A percentile compares a stretch with the other conserved stretches of the same genome.
These are phyloP conservation scores for Aquilaria malaccensis DNA, from an alignment of 345 rosid species.

Conservation along the genomic window DNA sequence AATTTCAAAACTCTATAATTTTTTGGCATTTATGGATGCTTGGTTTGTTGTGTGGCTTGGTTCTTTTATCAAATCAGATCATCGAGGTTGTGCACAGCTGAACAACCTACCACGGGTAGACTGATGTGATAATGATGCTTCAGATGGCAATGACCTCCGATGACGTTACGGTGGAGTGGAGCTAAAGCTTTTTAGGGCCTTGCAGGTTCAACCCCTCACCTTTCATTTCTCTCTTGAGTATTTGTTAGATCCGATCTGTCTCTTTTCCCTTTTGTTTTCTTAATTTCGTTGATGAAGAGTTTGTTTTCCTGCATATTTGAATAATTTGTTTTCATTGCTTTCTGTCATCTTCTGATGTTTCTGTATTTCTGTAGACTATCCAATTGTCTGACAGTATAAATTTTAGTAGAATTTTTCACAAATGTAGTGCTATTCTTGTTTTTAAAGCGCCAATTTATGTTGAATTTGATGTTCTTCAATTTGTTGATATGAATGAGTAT, in stretches of 20 bases:
- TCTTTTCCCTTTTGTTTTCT: neutral
- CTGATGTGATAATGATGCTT: too few relatives aligned
- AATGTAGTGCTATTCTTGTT: too few relatives aligned
- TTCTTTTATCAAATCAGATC: too few relatives aligned
- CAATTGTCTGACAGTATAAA: too few relatives aligned
- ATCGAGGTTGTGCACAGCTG: too few relatives aligned
- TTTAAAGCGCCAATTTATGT: neutral
- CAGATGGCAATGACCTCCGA: constrained; percentile 57
- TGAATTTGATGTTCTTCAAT: constrained; percentile 2
- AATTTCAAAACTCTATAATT: too few relatives aligned
- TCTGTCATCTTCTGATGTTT: neutral
- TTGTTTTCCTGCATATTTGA: neutral
- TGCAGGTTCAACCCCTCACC: constrained; percentile 49
- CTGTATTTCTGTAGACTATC: too few relatives aligned
- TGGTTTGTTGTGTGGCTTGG: too few relatives aligned
- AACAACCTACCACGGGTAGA: too few relatives aligned
- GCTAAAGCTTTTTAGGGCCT: constrained; percentile 83
- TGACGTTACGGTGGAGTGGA: constrained; percentile 95
- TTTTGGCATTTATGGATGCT: too few relatives aligned
- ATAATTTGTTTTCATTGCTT: neutral
- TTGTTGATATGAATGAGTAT: neutral
- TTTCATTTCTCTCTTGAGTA: neutral
- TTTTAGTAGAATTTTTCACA: too few relatives aligned
- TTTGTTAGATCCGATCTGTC: constrained; percentile 18
- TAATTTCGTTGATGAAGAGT: neutral